These are phyloP conservation scores for Cyberlindnera xishuangbannaensis DNA, from an alignment of 805 yeast genomes.

Conservation along the genomic window DNA sequence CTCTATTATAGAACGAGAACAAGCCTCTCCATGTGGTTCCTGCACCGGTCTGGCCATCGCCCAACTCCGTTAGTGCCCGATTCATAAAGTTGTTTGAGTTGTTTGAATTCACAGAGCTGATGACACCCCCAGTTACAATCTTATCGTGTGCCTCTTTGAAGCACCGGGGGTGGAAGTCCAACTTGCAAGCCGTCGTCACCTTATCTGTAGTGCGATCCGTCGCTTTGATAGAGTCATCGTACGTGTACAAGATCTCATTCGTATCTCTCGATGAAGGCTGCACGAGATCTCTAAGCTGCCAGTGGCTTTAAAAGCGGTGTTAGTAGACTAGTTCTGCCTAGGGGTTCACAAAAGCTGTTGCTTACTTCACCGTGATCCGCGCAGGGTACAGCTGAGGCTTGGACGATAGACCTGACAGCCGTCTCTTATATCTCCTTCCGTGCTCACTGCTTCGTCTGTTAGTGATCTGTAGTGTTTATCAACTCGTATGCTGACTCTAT, in stretches of 20 bases:
- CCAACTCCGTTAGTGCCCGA: constrained; percentile 6
- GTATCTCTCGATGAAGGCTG: constrained; percentile 39
- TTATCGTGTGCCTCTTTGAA: constrained; percentile 51
- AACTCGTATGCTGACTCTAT: no score
- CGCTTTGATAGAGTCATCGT: constrained; percentile 44
- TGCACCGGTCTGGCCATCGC: constrained; percentile 25
- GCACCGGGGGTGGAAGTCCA: constrained; percentile 68
- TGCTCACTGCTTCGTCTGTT: constrained; percentile 4
- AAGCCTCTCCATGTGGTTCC: constrained; percentile 52
- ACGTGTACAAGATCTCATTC: constrained; percentile 51
- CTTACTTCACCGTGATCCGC: constrained; percentile 32
- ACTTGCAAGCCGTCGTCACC: constrained; percentile 34
- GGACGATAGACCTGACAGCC: constrained; percentile 14
- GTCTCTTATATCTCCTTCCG: constrained; percentile 9
- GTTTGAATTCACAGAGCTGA: constrained; percentile 27
- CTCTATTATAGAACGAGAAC: constrained; percentile 50
- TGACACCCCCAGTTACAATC: constrained; percentile 48
- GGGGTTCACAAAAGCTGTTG: constrained; percentile 4
- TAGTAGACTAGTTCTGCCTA: constrained; percentile 11
- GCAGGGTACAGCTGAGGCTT: constrained; percentile 24
- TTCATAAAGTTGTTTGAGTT: constrained; percentile 5
- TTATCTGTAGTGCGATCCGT: constrained; percentile 35
- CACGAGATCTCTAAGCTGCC: constrained; percentile 80
- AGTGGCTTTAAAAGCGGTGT: constrained; percentile 37
- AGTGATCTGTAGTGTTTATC: no score